phyloP scores from a whole-genome alignment of 2,329 filamentous ascomycete species.

The Xylariomycetidae sp. region DNA sequence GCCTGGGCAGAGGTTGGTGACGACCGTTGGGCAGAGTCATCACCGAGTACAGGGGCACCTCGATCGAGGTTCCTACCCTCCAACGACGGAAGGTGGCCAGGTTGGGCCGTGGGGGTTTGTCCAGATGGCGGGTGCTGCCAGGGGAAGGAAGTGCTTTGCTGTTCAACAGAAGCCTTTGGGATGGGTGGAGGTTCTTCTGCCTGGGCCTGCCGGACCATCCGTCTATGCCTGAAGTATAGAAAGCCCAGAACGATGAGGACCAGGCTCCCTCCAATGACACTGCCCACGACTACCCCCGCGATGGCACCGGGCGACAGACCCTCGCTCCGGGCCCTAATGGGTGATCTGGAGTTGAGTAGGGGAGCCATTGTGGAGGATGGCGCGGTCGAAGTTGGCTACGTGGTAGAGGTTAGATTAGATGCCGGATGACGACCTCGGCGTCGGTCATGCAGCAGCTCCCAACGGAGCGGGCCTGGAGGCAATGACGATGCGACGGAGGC shows the following conservation, averaged over 20 bases:
- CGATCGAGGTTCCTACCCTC: slow-evolving; percentile 15
- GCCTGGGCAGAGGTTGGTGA: slow-evolving; percentile 13
- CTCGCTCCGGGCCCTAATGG: slow-evolving; percentile 18
- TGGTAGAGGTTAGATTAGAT: no score
- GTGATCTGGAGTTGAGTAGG: slow-evolving; percentile 10
- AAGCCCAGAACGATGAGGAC: slow-evolving; percentile 25
- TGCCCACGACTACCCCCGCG: slow-evolving; percentile 26
- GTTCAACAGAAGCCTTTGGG: slow-evolving; percentile 10
- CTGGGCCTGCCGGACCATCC: slow-evolving; percentile 17
- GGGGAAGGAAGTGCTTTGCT: slow-evolving; percentile 11
- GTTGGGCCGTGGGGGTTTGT: slow-evolving; percentile 7
- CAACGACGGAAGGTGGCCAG: slow-evolving; percentile 9
- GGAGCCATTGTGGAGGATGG: slow-evolving; percentile 14
- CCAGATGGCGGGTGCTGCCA: slow-evolving; percentile 11
- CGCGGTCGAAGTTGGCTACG: slow-evolving; percentile 9
- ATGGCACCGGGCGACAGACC: slow-evolving; percentile 23
- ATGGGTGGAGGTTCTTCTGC: slow-evolving; percentile 14
- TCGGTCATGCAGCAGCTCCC: no score
- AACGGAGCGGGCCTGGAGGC: neutral
- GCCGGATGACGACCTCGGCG: no score
- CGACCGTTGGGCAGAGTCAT: slow-evolving; percentile 10
- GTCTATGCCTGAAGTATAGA: slow-evolving; percentile 26
- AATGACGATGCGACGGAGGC: neutral
- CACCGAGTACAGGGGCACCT: slow-evolving; percentile 8
- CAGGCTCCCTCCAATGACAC: slow-evolving; percentile 22